These are phyloP conservation scores for Truncatella angustata DNA, from an alignment of 2,329 filamentous ascomycete species.

Conservation along the genomic window DNA sequence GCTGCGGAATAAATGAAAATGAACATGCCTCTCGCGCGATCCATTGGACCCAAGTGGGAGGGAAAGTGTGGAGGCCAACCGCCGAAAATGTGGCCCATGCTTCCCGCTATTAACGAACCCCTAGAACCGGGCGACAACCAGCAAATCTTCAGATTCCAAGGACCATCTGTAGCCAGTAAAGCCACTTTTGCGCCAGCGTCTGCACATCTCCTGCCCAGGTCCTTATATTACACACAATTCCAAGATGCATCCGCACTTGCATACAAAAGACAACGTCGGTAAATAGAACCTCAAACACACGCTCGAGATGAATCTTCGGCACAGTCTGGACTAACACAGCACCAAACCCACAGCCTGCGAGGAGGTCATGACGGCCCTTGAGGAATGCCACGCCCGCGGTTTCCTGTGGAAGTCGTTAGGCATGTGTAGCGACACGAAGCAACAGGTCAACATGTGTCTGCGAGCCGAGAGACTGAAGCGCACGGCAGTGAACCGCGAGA, in stretches of 20 bases:
- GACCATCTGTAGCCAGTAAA: too few species aligned
- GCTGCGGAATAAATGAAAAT: background rate
- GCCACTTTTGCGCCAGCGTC: background rate
- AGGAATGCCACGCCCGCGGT: conserved; percentile 90
- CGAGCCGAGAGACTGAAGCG: conserved; percentile 76
- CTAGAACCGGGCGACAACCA: background rate
- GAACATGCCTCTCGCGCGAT: background rate
- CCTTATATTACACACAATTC: conserved; percentile 10
- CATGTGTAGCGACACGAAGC: conserved; percentile 85
- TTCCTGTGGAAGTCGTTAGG: conserved; percentile 91
- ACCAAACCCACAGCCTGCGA: conserved; percentile 76
- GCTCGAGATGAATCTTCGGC: too few species aligned
- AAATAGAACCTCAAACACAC: too few species aligned
- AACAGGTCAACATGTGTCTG: conserved; percentile 80
- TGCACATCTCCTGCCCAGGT: background rate
- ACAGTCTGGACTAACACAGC: background rate
- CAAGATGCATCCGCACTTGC: conserved; percentile 94
- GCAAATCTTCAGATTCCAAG: conserved; percentile 3
- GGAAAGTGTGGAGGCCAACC: background rate
- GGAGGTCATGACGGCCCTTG: conserved; percentile 88
- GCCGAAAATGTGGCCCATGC: conserved; percentile 6
- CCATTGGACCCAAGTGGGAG: background rate
- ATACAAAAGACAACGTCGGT: conserved; percentile 91
- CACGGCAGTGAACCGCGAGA: conserved; percentile 72
- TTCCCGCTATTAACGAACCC: background rate